Evolutionary conservation across 371 early-diverging fungal genomes (phyloP).

Genomic region (Dichotomocladium elegans): DNA sequence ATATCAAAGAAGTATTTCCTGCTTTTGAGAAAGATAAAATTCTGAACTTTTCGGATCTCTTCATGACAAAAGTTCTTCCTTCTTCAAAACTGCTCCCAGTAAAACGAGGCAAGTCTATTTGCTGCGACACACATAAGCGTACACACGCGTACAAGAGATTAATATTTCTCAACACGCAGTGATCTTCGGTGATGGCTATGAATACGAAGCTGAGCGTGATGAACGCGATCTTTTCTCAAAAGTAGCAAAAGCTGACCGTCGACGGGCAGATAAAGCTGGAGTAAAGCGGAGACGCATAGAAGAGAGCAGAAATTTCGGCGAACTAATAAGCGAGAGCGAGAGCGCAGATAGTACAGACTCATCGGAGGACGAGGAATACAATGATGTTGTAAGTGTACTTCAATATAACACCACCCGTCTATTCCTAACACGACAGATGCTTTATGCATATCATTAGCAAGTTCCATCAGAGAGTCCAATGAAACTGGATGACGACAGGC

Average conservation of each 20-base stretch:
- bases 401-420: no score
- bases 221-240: constrained; percentile 33
- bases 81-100: constrained; percentile 27
- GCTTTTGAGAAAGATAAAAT: constrained; percentile 58
- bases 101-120: constrained; percentile 21
- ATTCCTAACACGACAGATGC: no score
- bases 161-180: no score
- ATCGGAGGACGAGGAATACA: not conserved
- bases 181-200: constrained; percentile 33
- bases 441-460: no score
- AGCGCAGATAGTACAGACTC: not conserved
- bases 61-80: constrained; percentile 40
- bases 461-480: no score
- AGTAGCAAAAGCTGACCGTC: constrained; percentile 25
- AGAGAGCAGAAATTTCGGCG: not conserved
- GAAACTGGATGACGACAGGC: constrained; percentile 18
- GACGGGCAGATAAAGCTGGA: not conserved
- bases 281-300: not conserved
- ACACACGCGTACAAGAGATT: no score
- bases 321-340: not conserved
- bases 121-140: not conserved
- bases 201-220: constrained; percentile 39
- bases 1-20: constrained; percentile 58
- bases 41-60: constrained; percentile 67
- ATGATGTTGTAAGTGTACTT: not conserved